Evolutionary conservation across 148 eudicot species (phyloP).

Genomic region (Bassia scoparia): DNA sequence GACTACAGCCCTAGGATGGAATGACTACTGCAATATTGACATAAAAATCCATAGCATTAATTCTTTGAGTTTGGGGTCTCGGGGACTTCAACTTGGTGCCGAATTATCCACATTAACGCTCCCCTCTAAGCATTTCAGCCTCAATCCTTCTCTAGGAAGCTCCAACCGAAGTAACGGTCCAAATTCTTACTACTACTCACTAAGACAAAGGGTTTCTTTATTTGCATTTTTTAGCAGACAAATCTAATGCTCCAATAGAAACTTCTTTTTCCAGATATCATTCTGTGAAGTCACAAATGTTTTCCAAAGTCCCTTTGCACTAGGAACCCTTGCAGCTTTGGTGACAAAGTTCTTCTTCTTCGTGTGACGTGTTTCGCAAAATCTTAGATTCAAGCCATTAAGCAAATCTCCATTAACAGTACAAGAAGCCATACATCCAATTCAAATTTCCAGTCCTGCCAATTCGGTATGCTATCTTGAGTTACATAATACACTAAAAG

Average conservation of each 20-base stretch:
- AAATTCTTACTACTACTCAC: conserved; percentile 22
- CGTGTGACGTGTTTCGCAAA: too few species aligned
- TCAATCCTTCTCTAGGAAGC: conserved; percentile 22
- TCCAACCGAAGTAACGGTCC: conserved; percentile 14
- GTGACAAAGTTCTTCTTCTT: conserved; percentile 67
- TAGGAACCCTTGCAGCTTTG: conserved; percentile 53
- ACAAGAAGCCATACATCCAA: too few species aligned
- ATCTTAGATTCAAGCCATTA: too few species aligned
- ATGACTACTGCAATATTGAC: conserved; percentile 61
- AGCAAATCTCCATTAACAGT: too few species aligned
- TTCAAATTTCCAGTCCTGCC: too few species aligned
- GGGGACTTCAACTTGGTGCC: conserved; percentile 22
- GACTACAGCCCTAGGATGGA: neutral
- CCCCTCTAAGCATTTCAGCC: conserved; percentile 20
- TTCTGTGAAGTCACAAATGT: conserved; percentile 60
- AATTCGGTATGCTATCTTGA: too few species aligned
- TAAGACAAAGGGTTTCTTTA: conserved; percentile 21
- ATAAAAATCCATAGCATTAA: conserved; percentile 59
- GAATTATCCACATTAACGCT: conserved; percentile 26
- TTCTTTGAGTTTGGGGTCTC: conserved; percentile 45
- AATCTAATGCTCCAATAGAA: conserved; percentile 49
- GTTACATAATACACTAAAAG: too few species aligned
- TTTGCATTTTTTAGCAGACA: conserved; percentile 31
- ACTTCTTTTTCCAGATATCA: conserved; percentile 54
- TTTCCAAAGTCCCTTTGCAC: conserved; percentile 70